Base-by-base conservation (phyloP, 371 early-diverging fungal genomes). In the Lichtheimia hyalospora region DNA sequence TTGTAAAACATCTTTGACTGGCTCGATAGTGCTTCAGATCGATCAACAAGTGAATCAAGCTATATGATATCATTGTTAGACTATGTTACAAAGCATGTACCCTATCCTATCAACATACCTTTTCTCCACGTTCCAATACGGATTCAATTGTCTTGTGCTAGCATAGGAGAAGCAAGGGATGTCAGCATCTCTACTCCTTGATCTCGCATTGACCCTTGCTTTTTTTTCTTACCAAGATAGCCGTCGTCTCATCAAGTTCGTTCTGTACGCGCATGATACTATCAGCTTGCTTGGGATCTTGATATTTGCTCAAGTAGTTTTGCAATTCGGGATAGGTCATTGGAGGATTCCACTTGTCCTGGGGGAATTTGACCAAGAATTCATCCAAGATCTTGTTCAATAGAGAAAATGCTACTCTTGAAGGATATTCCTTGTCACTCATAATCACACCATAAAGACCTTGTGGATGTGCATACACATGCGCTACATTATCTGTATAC, bases 1-100 rank as follows among this genome's bases (percentile, higher is more conserved):
- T 97, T 99, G 84, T 97, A 99, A 64, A 99, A 96, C 85, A 92
- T 90, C 73, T 98, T 98, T 40, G 96, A 93, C 78, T 95, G 93
- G 27, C 77, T 82, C 18, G 95, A 94, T 48, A 99, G 83, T 12
- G 88, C 84, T 64, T 97, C 96, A 15, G 93, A 92, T 63, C 92
- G 83, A 58, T 91, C 92, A 5, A 99, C 96, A 41, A 99, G 84
- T 63, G 91, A 90, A 63, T 98, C 98, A 62, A 99, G 79, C 75
- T 75, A 60, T 75, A 60, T 7, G n/a, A 42, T 7, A 49, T n/a
- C 3, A 60, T 1, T 50, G 15, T 51, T 41, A 59, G 52, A 6
- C 43, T 5, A 24, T 28, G 57, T 24, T 21, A 8, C n/a, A 46
- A 16, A 1, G 6, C 46, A 1, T 13, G 10, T 18, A 15, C 3